phyloP scores from a whole-genome alignment of 106 monocot species.

The Apostasia shenzhenica region DNA sequence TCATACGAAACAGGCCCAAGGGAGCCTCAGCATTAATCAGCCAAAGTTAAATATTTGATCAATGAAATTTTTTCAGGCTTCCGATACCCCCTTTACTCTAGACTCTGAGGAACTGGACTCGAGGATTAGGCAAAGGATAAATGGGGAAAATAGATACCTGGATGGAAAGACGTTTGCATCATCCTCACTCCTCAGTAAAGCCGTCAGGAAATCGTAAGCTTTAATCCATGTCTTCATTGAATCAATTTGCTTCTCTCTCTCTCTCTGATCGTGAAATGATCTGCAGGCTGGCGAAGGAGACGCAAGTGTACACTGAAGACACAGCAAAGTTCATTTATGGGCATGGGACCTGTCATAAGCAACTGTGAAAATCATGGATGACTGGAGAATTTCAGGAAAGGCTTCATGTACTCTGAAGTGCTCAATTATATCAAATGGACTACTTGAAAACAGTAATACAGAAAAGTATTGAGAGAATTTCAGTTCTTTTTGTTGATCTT shows the following conservation, averaged over 20 bases:
- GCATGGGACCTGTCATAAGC: conserved; percentile 27
- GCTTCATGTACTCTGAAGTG: not conserved
- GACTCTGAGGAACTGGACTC: conserved; percentile 25
- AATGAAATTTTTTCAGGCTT: conserved; percentile 22
- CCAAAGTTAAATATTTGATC: not conserved
- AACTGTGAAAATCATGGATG: conserved; percentile 1
- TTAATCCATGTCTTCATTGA: not conserved
- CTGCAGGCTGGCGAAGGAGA: conserved; percentile 41
- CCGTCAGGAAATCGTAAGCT: conserved; percentile 30
- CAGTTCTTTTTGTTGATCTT: too few relatives aligned
- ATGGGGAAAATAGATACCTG: conserved; percentile 34
- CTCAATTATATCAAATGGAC: too few relatives aligned
- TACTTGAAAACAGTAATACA: too few relatives aligned
- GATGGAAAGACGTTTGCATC: conserved; percentile 36
- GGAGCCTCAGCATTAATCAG: too few relatives aligned
- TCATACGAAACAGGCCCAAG: too few relatives aligned
- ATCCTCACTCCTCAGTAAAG: conserved; percentile 32
- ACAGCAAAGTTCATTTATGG: conserved; percentile 52
- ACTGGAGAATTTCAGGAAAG: not conserved
- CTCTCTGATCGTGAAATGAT: not conserved
- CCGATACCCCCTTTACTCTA: conserved; percentile 27
- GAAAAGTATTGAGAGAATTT: too few relatives aligned
- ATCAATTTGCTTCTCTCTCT: too few relatives aligned
- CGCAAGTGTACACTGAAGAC: conserved; percentile 47
- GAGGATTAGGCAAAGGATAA: conserved; percentile 34